Evolutionary conservation across 768 basidiomycete genomes (phyloP), one percentile per base, ranked within the genome.

Genomic region (Collybiopsis luxurians): DNA sequence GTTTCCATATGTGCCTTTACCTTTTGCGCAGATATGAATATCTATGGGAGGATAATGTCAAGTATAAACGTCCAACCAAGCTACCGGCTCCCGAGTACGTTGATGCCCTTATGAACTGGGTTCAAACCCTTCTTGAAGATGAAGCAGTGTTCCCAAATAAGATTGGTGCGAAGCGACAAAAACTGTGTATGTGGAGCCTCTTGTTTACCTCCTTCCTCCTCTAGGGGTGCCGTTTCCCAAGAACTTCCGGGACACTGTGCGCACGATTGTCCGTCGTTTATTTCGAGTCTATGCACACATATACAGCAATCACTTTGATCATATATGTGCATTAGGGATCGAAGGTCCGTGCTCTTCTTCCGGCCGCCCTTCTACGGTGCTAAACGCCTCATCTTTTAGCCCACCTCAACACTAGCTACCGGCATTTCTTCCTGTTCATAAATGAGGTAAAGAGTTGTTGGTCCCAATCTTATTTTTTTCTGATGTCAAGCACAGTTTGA

Each of bases 271-370:
- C 56, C 83, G 97, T 44, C 84, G 97, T 26, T 71, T 99, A 55
- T 99, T 99, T 81, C 84, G 97, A 17, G 91, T 99, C 40, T 99
- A 99, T 69, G 97, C 95, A 19, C 97, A 99, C 70, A 87, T 98
- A 67, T 99, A 99, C 77, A 96, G 95, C 78, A 96, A 94, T 63
- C 97, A 99, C 72, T 98, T 99, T 70, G 97, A 98, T 65, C 96
- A 98, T 65, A 92, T 98, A 58, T 98, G 96, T 70, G 97, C 97
- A 13, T 75, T 99, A 45, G 95, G 95, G 4, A 98, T 99, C 52
- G 97, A 99, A 83, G 96, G 96, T 96, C 59, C 39, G 76, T 66
- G 31, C 50, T 34, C 19, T 47, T 45, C 30, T 31, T 47, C 38
- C 5, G 5, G 31, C 31, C 31, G 42, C 38, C 6, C 39, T 46